A percentile compares a stretch with the other conserved stretches of the same genome.
Conservation (phyloP, 2,329 filamentous ascomycete species). For the Chalaropsis thielavioides region DNA sequence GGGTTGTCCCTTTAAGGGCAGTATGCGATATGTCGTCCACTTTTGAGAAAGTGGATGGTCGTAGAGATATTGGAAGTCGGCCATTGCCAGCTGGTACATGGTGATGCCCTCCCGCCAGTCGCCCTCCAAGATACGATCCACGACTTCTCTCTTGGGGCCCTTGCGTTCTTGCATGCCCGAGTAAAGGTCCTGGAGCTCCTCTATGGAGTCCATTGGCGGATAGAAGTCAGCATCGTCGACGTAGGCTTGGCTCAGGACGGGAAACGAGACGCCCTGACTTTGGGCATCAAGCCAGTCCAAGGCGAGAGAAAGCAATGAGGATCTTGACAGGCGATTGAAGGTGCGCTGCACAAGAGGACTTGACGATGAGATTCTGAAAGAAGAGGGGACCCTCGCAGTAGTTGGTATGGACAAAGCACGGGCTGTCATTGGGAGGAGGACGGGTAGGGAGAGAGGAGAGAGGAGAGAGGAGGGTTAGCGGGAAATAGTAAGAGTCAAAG, state of each 20-base stretch:
- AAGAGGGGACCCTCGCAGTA: slow-evolving; percentile 54
- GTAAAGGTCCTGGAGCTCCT: slow-evolving; percentile 54
- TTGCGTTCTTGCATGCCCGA: slow-evolving; percentile 42
- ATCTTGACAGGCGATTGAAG: slow-evolving; percentile 55
- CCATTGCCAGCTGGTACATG: slow-evolving; percentile 53
- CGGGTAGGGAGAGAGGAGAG: not conserved
- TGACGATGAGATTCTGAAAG: slow-evolving; percentile 50
- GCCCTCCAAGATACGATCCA: slow-evolving; percentile 50
- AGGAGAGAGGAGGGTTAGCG: not conserved
- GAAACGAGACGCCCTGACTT: slow-evolving; percentile 41
- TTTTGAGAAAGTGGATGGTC: slow-evolving; percentile 49
- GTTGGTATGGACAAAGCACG: slow-evolving; percentile 48
- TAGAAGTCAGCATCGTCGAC: slow-evolving; percentile 50
- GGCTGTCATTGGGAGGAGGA: not conserved
- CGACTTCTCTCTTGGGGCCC: slow-evolving; percentile 47
- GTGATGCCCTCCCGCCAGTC: slow-evolving; percentile 53
- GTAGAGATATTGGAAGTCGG: slow-evolving; percentile 51
- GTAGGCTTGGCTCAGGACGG: slow-evolving; percentile 32
- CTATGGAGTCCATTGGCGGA: slow-evolving; percentile 48
- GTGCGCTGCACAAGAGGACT: slow-evolving; percentile 51
- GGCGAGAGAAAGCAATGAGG: slow-evolving; percentile 55
- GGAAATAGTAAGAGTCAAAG: not conserved
- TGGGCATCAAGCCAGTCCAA: slow-evolving; percentile 63
- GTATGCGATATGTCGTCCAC: slow-evolving; percentile 49
- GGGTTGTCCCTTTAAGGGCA: slow-evolving; percentile 33